A percentile compares a stretch with the other conserved stretches of the same genome.
These are phyloP conservation scores for Populus simonii DNA, from an alignment of 345 rosid species.

Conservation along the genomic window DNA sequence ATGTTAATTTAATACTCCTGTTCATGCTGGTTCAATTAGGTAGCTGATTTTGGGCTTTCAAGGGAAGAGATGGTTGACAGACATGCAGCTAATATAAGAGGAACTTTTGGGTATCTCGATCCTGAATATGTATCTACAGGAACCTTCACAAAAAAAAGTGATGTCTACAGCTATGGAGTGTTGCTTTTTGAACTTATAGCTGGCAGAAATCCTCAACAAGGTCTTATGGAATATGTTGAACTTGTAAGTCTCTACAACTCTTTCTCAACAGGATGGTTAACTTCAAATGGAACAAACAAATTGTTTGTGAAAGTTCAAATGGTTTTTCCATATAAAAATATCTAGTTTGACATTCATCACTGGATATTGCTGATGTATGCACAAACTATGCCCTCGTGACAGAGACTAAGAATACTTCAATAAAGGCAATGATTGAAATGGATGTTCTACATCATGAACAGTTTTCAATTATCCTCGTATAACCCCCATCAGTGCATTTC, in stretches of 20 bases:
- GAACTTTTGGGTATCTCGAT: slow-evolving; percentile 97
- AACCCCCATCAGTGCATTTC: background rate
- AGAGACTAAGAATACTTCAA: background rate
- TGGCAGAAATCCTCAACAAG: slow-evolving; percentile 91
- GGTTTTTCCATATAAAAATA: background rate
- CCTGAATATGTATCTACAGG: slow-evolving; percentile 89
- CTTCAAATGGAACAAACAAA: background rate
- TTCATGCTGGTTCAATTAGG: slow-evolving; percentile 41
- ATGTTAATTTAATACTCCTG: background rate
- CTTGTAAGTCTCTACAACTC: slow-evolving; percentile 51
- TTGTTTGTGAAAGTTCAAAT: background rate
- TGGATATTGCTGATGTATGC: background rate
- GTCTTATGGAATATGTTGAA: slow-evolving; percentile 91
- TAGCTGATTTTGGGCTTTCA: slow-evolving; percentile 97
- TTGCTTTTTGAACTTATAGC: slow-evolving; percentile 93
- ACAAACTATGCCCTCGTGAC: background rate
- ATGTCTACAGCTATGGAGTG: slow-evolving; percentile 94
- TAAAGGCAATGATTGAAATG: background rate
- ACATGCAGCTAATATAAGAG: slow-evolving; percentile 73
- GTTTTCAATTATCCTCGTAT: background rate
- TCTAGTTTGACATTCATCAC: background rate
- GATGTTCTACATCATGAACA: background rate
- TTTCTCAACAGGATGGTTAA: background rate
- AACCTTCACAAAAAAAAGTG: slow-evolving; percentile 89
- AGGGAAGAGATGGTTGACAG: slow-evolving; percentile 89